Evolutionary conservation across 2,329 filamentous ascomycete species (phyloP).

Genomic region (Phyllosticta citribraziliensis): DNA sequence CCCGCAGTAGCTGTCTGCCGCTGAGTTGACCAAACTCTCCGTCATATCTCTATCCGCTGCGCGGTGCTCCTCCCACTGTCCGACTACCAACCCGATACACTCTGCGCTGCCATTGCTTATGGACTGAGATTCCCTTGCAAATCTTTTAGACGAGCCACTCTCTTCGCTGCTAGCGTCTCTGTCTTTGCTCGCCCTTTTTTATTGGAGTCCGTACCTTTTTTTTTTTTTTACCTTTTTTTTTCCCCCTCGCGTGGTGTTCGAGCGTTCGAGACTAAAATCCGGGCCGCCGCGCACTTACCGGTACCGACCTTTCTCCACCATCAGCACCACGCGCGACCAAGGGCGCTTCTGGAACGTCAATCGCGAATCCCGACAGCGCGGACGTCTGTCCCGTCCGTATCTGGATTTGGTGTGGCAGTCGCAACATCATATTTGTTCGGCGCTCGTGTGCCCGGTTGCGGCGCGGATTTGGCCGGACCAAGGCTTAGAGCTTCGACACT

Average conservation of each 20-base stretch:
- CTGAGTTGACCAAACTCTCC: not conserved
- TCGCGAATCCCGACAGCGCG: not conserved
- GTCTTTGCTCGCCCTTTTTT: constrained; percentile 30
- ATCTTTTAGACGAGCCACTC: constrained; percentile 10
- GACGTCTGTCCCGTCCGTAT: not conserved
- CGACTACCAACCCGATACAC: not conserved
- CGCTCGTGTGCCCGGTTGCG: not conserved
- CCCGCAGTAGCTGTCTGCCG: not conserved
- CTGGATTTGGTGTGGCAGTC: not conserved
- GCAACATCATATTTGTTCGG: not conserved
- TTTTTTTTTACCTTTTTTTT: constrained; percentile 2
- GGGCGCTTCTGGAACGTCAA: not conserved
- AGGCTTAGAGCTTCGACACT: not conserved
- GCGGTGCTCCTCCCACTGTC: too few relatives aligned
- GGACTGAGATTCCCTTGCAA: not conserved
- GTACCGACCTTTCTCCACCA: constrained; percentile 5
- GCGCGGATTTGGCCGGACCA: not conserved
- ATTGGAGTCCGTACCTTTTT: not conserved
- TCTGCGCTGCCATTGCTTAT: not conserved
- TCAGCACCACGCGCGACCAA: not conserved
- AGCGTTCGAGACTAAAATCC: not conserved
- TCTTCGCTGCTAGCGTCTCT: constrained; percentile 28
- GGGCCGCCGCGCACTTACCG: constrained; percentile 2
- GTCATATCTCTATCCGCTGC: not conserved
- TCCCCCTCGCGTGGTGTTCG: not conserved